phyloP scores from a whole-genome alignment of 495 filamentous ascomycete species.

The Penicillium paxilli region DNA sequence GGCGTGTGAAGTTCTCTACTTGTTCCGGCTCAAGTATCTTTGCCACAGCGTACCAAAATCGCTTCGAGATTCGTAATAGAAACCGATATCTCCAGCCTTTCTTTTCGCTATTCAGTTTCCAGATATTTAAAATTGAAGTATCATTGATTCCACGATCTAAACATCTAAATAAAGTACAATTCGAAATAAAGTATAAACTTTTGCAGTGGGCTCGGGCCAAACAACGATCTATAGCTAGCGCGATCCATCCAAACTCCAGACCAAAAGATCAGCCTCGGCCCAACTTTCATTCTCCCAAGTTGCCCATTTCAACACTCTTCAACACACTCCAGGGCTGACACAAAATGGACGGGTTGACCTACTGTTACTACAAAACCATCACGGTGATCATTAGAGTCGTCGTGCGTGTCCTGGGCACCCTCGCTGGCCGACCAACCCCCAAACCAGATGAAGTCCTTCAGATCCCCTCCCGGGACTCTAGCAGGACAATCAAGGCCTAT shows the following conservation, averaged over 20 bases:
- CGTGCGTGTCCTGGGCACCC: neutral
- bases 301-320: neutral
- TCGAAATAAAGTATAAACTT: neutral
- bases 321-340: neutral
- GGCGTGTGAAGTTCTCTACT: too few relatives aligned
- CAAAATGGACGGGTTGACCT: neutral
- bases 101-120: too few relatives aligned
- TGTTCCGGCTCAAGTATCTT: too few relatives aligned
- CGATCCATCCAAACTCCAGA: neutral
- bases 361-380: neutral
- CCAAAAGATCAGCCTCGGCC: neutral
- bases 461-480: conserved; percentile 42
- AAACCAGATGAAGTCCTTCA: conserved; percentile 36
- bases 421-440: neutral
- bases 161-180: too few relatives aligned
- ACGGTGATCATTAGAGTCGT: neutral
- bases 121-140: too few relatives aligned
- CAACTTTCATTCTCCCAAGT: neutral
- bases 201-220: neutral
- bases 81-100: too few relatives aligned
- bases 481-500: conserved; percentile 46
- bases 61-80: too few relatives aligned
- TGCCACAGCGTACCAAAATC: too few relatives aligned
- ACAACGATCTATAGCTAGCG: conserved; percentile 1
- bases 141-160: too few relatives aligned